Evolutionary conservation across 2,329 filamentous ascomycete species (phyloP).

Genomic region (Madurella mycetomatis): DNA sequence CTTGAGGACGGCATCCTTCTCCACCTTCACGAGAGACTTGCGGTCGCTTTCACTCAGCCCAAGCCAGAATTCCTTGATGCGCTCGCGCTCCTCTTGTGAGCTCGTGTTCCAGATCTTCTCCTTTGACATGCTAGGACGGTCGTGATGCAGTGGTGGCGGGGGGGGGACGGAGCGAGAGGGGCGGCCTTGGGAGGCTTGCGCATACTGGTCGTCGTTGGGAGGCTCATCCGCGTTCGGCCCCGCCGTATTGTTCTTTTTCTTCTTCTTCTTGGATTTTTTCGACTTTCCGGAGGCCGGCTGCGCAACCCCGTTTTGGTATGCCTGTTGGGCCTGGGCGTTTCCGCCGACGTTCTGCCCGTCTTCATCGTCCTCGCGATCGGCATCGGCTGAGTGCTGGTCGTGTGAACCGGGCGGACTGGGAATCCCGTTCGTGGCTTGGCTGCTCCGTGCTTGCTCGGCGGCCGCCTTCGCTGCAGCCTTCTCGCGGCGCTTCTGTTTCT

Average conservation of each 20-base stretch:
- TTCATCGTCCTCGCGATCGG: conserved; percentile 51
- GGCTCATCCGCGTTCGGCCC: conserved; percentile 16
- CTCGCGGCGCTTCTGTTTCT: conserved; percentile 90
- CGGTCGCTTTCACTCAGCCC: conserved; percentile 90
- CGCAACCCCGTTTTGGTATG: conserved; percentile 31
- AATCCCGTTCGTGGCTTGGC: conserved; percentile 38
- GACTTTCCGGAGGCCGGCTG: conserved; percentile 36
- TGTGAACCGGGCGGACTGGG: conserved; percentile 33
- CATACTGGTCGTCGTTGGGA: conserved; percentile 20
- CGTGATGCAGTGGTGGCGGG: conserved; percentile 24
- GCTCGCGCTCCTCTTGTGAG: conserved; percentile 87
- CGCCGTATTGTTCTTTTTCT: conserved; percentile 48
- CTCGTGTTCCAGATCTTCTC: conserved; percentile 98
- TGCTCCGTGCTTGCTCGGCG: conserved; percentile 39
- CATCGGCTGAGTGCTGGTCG: conserved; percentile 42
- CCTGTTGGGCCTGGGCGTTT: conserved; percentile 37
- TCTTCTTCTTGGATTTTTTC: conserved; percentile 66
- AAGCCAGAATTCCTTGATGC: conserved; percentile 98
- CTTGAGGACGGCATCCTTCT: conserved; percentile 94
- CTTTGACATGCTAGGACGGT: conserved; percentile 51
- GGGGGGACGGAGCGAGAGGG: conserved; percentile 11
- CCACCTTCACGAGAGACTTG: conserved; percentile 92
- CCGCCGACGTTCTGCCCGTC: conserved; percentile 39
- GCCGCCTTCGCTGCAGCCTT: conserved; percentile 73
- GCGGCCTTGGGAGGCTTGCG: conserved; percentile 16